Conservation (phyloP, 331 rosid species). For the Spiraea crenata region DNA sequence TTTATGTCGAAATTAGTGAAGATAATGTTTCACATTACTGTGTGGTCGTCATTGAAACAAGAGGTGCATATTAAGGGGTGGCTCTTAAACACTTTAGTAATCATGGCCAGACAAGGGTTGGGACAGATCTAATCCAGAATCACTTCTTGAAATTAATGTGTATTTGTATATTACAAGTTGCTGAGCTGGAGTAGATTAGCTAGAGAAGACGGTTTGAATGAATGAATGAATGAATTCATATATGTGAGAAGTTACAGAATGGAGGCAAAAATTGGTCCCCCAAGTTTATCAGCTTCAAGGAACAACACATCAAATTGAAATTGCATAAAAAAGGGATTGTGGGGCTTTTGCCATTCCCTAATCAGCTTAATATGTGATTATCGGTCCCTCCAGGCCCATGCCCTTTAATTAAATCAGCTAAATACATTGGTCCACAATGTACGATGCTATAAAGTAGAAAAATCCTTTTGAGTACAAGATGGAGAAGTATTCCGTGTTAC, state of each 20-base stretch:
- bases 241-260: background rate
- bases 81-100: constrained; percentile 29
- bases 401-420: background rate
- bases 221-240: background rate
- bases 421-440: constrained; percentile 8
- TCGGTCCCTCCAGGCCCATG: constrained; percentile 1
- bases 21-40: constrained; percentile 12
- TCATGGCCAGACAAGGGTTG: constrained; percentile 44
- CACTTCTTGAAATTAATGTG: constrained; percentile 33
- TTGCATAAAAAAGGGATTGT: constrained; percentile 3
- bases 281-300: constrained; percentile 11
- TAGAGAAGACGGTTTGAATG: background rate
- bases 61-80: constrained; percentile 15
- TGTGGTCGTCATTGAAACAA: constrained; percentile 18
- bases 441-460: background rate
- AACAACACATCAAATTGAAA: constrained; percentile 15
- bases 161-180: constrained; percentile 27
- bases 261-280: constrained; percentile 13
- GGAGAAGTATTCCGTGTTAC: too few species aligned
- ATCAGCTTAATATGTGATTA: background rate
- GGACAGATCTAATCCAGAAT: constrained; percentile 64
- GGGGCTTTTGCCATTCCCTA: constrained; percentile 3
- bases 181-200: constrained; percentile 15
- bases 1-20: constrained; percentile 3
- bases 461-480: too few species aligned